Conservation (phyloP, 176 grass and related monocot species). For the Eragrostis nindensis region DNA sequence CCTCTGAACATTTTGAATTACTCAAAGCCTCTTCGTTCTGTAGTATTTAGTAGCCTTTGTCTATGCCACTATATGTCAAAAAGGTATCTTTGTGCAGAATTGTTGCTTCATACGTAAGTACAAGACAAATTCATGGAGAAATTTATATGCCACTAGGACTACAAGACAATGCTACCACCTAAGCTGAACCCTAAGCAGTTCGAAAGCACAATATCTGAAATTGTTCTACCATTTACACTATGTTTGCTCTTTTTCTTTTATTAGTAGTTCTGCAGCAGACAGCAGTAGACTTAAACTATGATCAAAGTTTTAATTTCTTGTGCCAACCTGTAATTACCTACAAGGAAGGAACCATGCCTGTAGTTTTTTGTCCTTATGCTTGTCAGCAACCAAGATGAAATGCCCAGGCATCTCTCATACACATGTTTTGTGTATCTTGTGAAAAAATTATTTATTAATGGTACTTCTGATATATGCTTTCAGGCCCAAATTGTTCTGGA, state of each 20-base stretch:
- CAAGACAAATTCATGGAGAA: slow-evolving; percentile 9
- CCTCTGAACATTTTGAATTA: not conserved
- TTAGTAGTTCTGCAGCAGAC: not conserved
- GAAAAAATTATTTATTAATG: not conserved
- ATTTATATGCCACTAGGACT: slow-evolving; percentile 24
- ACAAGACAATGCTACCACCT: slow-evolving; percentile 35
- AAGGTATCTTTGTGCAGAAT: slow-evolving; percentile 31
- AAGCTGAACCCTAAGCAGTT: slow-evolving; percentile 10
- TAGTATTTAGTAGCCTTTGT: slow-evolving; percentile 16
- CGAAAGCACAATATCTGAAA: not conserved
- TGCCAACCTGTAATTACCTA: slow-evolving; percentile 22
- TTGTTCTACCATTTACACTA: slow-evolving; percentile 17
- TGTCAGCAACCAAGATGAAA: slow-evolving; percentile 34
- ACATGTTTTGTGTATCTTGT: not conserved
- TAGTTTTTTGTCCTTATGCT: slow-evolving; percentile 27
- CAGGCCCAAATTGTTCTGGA: slow-evolving; percentile 69
- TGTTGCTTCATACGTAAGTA: slow-evolving; percentile 22
- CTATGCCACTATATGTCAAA: slow-evolving; percentile 9
- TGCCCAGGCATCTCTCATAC: not conserved
- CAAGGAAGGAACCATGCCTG: slow-evolving; percentile 3
- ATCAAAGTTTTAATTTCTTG: not conserved
- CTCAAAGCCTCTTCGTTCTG: no score
- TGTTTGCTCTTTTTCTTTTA: not conserved
- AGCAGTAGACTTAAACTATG: not conserved
- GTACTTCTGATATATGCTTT: slow-evolving; percentile 18